These are phyloP conservation scores for Cucurbitaria berberidis DNA, from an alignment of 2,329 filamentous ascomycete species.

Conservation along the genomic window DNA sequence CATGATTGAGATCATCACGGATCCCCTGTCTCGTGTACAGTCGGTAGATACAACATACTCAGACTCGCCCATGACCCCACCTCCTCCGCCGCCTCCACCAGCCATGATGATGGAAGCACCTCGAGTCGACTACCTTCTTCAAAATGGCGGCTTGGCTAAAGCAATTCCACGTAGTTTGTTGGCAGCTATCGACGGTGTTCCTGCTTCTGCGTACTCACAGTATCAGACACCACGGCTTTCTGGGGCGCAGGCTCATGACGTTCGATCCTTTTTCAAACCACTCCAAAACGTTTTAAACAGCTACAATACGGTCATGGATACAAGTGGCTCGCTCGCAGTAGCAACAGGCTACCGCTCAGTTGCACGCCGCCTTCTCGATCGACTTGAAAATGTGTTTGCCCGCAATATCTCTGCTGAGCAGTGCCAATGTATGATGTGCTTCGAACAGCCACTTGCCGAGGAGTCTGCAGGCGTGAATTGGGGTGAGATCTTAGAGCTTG, in stretches of 20 bases:
- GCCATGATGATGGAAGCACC: constrained; percentile 71
- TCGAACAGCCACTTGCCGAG: constrained; percentile 50
- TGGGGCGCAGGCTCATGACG: constrained; percentile 58
- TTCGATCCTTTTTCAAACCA: constrained; percentile 78
- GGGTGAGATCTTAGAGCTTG: constrained; percentile 93
- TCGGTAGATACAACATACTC: constrained; percentile 48
- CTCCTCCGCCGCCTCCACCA: constrained; percentile 75
- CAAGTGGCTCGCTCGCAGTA: constrained; percentile 88
- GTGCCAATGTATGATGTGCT: constrained; percentile 87
- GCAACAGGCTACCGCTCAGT: constrained; percentile 95
- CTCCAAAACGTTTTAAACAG: constrained; percentile 85
- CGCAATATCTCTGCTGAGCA: constrained; percentile 85
- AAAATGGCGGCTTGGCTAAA: constrained; percentile 80
- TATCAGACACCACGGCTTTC: constrained; percentile 59
- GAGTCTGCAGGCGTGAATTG: constrained; percentile 77
- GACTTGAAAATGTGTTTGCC: constrained; percentile 92
- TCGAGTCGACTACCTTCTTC: constrained; percentile 88
- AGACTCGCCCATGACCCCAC: constrained; percentile 61
- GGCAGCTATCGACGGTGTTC: constrained; percentile 64
- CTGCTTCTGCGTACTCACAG: constrained; percentile 65
- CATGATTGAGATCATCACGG: constrained; percentile 53
- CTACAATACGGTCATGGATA: constrained; percentile 80
- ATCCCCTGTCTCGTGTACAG: constrained; percentile 45
- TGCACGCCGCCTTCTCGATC: constrained; percentile 85
- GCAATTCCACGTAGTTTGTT: constrained; percentile 77